Evolutionary conservation across 1,284 basidiomycete species (phyloP).

Genomic region (Pascua sp.): DNA sequence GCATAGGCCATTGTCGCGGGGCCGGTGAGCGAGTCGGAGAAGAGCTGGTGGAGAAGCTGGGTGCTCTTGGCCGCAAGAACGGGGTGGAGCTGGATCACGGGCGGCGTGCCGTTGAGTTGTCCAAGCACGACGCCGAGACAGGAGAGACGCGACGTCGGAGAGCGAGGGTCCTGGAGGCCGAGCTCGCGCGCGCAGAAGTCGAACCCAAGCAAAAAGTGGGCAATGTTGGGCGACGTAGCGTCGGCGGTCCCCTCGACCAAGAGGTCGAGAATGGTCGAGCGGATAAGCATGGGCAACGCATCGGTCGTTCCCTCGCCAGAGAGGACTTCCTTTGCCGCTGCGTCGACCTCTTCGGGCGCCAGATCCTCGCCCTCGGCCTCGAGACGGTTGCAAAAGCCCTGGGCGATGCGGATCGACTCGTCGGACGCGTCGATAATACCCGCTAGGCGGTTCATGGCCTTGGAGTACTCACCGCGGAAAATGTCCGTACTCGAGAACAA

Average conservation of each 20-base stretch:
- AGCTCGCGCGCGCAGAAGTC: slow-evolving; percentile 54
- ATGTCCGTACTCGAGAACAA: slow-evolving; percentile 56
- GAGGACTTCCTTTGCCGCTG: slow-evolving; percentile 27
- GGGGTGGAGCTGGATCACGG: slow-evolving; percentile 65
- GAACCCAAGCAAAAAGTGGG: slow-evolving; percentile 83
- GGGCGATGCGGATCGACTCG: slow-evolving; percentile 81
- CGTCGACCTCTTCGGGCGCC: slow-evolving; percentile 37
- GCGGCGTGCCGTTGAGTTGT: slow-evolving; percentile 62
- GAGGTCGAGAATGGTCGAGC: slow-evolving; percentile 78
- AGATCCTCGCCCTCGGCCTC: slow-evolving; percentile 55
- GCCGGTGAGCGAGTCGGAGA: slow-evolving; percentile 77
- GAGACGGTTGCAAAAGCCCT: slow-evolving; percentile 70
- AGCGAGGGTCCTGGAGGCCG: slow-evolving; percentile 55
- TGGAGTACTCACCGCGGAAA: slow-evolving; percentile 58
- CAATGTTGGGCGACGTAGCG: slow-evolving; percentile 73
- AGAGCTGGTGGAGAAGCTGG: slow-evolving; percentile 78
- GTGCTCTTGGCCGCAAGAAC: slow-evolving; percentile 82
- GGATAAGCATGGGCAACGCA: slow-evolving; percentile 56
- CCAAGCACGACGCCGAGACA: slow-evolving; percentile 79
- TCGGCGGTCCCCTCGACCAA: slow-evolving; percentile 75
- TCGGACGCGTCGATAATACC: slow-evolving; percentile 75
- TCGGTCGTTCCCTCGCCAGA: slow-evolving; percentile 20
- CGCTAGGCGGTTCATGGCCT: slow-evolving; percentile 60
- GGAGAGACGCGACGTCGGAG: slow-evolving; percentile 64
- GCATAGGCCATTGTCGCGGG: slow-evolving; percentile 81